phyloP scores from a whole-genome alignment of 2,329 filamentous ascomycete genomes.

The Penicillium hordei region DNA sequence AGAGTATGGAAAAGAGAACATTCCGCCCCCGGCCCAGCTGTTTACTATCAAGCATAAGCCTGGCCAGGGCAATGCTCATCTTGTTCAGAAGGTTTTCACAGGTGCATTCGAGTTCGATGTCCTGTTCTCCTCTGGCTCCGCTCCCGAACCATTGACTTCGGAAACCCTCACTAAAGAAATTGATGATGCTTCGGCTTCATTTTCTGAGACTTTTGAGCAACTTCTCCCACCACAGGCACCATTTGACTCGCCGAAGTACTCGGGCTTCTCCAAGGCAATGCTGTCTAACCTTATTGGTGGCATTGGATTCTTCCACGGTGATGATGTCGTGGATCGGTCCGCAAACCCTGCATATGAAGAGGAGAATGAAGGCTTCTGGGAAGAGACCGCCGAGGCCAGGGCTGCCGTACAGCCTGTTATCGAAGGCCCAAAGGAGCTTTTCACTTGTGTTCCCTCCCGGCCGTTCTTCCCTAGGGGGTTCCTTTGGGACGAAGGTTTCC shows the following conservation, averaged over 20 bases:
- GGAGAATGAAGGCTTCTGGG: slow-evolving; percentile 93
- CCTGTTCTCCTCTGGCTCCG: slow-evolving; percentile 78
- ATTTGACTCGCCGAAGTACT: slow-evolving; percentile 71
- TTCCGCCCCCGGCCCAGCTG: slow-evolving; percentile 79
- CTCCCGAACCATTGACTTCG: slow-evolving; percentile 53
- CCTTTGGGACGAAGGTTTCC: slow-evolving; percentile 97
- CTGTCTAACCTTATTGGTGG: slow-evolving; percentile 93
- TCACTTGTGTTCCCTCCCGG: slow-evolving; percentile 85
- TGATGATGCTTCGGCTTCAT: slow-evolving; percentile 63
- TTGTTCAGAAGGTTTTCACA: slow-evolving; percentile 88
- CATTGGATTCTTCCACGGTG: slow-evolving; percentile 91
- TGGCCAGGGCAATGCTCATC: slow-evolving; percentile 71
- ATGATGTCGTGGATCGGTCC: slow-evolving; percentile 84
- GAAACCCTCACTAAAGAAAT: slow-evolving; percentile 71
- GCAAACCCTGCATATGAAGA: slow-evolving; percentile 93
- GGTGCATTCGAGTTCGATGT: slow-evolving; percentile 91
- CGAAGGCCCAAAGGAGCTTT: slow-evolving; percentile 84
- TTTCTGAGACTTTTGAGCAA: slow-evolving; percentile 71
- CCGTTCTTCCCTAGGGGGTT: slow-evolving; percentile 97
- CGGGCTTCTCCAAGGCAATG: slow-evolving; percentile 80
- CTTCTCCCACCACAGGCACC: slow-evolving; percentile 73
- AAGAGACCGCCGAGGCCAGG: slow-evolving; percentile 79
- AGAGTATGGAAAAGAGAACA: slow-evolving; percentile 62
- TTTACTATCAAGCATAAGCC: slow-evolving; percentile 71
- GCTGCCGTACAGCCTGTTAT: slow-evolving; percentile 65